Percentiles rank a stretch among this genome's conserved stretches.
phyloP scores from a whole-genome alignment of 768 basidiomycete species.

The Tephrocybe sp. region DNA sequence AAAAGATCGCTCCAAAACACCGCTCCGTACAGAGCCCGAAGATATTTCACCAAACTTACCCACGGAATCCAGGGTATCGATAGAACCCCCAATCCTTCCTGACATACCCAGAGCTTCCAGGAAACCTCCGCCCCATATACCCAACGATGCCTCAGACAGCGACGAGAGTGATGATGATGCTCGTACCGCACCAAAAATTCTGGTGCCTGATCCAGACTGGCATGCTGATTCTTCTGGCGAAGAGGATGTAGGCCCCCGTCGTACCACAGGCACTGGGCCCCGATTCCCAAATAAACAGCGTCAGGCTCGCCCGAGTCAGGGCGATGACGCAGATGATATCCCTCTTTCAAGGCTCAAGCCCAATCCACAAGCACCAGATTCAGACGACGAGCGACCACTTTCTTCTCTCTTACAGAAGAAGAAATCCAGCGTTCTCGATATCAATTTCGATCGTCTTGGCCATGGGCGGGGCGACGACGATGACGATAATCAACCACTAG shows the following conservation, averaged over 20 bases:
- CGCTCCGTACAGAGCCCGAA: slow-evolving; percentile 2
- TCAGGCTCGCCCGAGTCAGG: slow-evolving; percentile 21
- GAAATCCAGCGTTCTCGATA: slow-evolving; percentile 41
- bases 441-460: slow-evolving; percentile 39
- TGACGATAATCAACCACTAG: slow-evolving; percentile 73
- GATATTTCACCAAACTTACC: slow-evolving; percentile 12
- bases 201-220: slow-evolving; percentile 31
- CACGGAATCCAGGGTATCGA: slow-evolving; percentile 29
- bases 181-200: slow-evolving; percentile 11
- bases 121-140: slow-evolving; percentile 34
- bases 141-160: slow-evolving; percentile 51
- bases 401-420: slow-evolving; percentile 52
- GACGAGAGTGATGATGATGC: slow-evolving; percentile 43
- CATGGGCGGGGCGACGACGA: slow-evolving; percentile 41
- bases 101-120: slow-evolving; percentile 37
- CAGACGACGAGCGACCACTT: slow-evolving; percentile 74
- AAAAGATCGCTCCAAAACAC: slow-evolving; percentile 31
- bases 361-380: slow-evolving; percentile 35
- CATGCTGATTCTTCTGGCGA: slow-evolving; percentile 63
- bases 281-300: slow-evolving; percentile 40
- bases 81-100: slow-evolving; percentile 45
- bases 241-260: slow-evolving; percentile 52
- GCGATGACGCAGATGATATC: slow-evolving; percentile 77
- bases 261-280: slow-evolving; percentile 57
- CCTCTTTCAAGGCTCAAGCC: slow-evolving; percentile 61